Percentiles rank a stretch among this genome's conserved stretches.
Evolutionary conservation across 352 stramenopile species (phyloP).

Genomic region (Pythium biforme): DNA sequence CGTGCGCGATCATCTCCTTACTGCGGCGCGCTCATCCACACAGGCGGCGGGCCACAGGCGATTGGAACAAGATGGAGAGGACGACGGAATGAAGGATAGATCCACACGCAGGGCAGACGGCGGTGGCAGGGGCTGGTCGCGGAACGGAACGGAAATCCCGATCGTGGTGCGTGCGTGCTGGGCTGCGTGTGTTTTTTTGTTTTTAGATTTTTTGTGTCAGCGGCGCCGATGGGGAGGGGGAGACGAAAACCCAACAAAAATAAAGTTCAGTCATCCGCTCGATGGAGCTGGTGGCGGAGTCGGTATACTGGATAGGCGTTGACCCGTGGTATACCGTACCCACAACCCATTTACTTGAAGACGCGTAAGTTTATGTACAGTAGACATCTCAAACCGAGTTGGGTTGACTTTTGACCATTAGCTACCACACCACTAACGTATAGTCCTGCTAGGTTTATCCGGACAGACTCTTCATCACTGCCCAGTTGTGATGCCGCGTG

Average conservation of each 20-base stretch:
- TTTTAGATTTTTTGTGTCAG: slow-evolving; percentile 15
- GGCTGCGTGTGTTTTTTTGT: slow-evolving; percentile 9
- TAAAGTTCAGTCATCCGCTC: slow-evolving; percentile 25
- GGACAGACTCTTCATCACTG: background rate
- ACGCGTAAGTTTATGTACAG: slow-evolving; percentile 5
- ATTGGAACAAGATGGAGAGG: slow-evolving; percentile 7
- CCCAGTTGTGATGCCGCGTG: slow-evolving; percentile 21
- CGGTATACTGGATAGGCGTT: slow-evolving; percentile 14
- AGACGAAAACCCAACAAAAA: slow-evolving; percentile 7
- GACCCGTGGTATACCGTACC: slow-evolving; percentile 7
- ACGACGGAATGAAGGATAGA: slow-evolving; percentile 1
- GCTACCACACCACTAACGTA: slow-evolving; percentile 1
- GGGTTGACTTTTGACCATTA: slow-evolving; percentile 4
- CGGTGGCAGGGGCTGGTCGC: slow-evolving; percentile 1
- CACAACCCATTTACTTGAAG: background rate
- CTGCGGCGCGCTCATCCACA: slow-evolving; percentile 29
- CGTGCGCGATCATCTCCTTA: slow-evolving; percentile 37
- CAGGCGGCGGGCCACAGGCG: slow-evolving; percentile 18
- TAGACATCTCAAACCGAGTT: too few species aligned
- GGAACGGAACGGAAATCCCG: background rate
- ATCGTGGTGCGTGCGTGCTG: background rate
- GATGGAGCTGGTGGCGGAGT: background rate
- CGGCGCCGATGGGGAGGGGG: background rate
- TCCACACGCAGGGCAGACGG: too few species aligned
- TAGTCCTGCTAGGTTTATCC: slow-evolving; percentile 3